Evolutionary conservation across 2,329 filamentous ascomycete genomes (phyloP), one percentile per base, ranked within the genome.

Genomic region (Claviceps citrina): DNA sequence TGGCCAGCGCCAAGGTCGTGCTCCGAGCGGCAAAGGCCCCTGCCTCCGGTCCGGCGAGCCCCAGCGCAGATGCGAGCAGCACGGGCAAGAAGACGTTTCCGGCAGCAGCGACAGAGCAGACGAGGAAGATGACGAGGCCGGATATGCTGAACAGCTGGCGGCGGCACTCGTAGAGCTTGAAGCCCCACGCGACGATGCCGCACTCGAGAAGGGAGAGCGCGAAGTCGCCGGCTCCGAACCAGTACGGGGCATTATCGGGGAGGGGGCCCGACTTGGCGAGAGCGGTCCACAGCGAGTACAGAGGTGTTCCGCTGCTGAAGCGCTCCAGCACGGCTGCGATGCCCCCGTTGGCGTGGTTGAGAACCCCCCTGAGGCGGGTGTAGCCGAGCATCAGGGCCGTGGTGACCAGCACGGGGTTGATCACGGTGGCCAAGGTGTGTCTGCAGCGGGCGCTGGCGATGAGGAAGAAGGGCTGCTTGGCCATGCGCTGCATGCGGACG

Each of bases 141-240:
- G 60, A 60, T 1, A 56, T 46, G 18, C 64, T 68, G 34, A 66
- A 57, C 1, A 72, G 56, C 37, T 67, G 65, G 2, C 47, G 44
- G 4, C 67, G 65, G 51, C 65, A 69, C 45, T 70, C 66, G 46
- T 64, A 69, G 3, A 72, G 56, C 51, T 71, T 72, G 46, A 72
- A 63, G 0, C 68, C 68, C 68, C 68, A 72, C 3, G 63, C 57
- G 3, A 71, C 58, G 19, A 72, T 68, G 9, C 68, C 68, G 3
- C 64, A 61, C 47, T 71, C 65, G 3, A 72, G 64, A 3, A 71
- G 50, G 0, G 66, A 64, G 1, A 64, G 56, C 0, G 68, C 68
- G 3, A 63, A 51, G 43, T 71, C 68, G 7, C 68, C 68, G 0
- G 68, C 67, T 2, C 66, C 66, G 38, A 64, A 62, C 54, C 58